phyloP scores from a whole-genome alignment of 1,284 basidiomycete species.

The Ganoderma lucidum region DNA sequence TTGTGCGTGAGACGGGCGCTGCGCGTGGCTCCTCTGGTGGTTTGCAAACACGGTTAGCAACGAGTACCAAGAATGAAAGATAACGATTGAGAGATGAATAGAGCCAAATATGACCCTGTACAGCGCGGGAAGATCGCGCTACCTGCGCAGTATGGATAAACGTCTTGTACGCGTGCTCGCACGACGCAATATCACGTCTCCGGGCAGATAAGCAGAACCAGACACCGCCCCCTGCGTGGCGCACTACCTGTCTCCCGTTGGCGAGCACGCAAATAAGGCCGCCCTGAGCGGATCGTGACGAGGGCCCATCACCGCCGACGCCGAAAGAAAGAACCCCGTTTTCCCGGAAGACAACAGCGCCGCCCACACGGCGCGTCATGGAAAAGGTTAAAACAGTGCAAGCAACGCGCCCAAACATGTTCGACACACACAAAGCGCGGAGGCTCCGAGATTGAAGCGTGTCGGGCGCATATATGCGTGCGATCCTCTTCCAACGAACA shows the following conservation, averaged over 20 bases:
- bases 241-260: background rate
- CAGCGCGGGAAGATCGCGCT: background rate
- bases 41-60: slow-evolving; percentile 16
- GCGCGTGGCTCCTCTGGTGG: slow-evolving; percentile 19
- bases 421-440: background rate
- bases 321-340: background rate
- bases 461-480: background rate
- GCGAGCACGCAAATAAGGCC: background rate
- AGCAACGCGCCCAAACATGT: background rate
- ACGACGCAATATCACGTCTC: background rate
- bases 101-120: background rate
- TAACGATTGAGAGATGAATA: background rate
- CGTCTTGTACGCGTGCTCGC: background rate
- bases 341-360: background rate
- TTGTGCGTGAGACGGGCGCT: slow-evolving; percentile 22
- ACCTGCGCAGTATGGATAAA: background rate
- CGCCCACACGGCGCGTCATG: background rate
- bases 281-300: background rate
- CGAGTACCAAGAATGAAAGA: background rate
- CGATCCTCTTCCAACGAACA: background rate
- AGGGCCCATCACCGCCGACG: background rate
- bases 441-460: background rate
- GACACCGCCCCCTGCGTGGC: background rate
- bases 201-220: background rate
- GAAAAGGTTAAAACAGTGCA: background rate